Evolutionary conservation across 495 filamentous ascomycete genomes (phyloP), one percentile per base, ranked within the genome.

Genomic region (Penicillium diatomitis): DNA sequence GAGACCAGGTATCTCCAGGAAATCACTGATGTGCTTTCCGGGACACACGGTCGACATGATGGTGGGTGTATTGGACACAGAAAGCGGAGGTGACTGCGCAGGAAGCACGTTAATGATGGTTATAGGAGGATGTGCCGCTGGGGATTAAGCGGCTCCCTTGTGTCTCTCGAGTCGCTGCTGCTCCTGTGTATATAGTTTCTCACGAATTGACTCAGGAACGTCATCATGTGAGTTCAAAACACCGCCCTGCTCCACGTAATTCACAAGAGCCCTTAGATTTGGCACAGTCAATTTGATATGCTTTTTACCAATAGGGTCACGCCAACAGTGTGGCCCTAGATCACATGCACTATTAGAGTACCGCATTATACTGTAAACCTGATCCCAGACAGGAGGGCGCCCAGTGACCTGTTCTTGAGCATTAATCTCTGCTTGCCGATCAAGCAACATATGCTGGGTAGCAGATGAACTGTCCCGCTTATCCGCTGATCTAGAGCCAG

Each of bases 21-120:
- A 47, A 49, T 32, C 31, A 20, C 20, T 28, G 47, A 38, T 34
- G 11, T 30, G 0, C 41, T 28, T 12, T 38, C 20, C 44, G 6
- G 12, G 44, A 46, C 41, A 44, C 30, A 29, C 10, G 8, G 29
- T 44, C 41, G 41, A n/a, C 41, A 44, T 44, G 4, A 29, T 29
- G 20, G 41, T 44, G 8, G 41, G 41, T 27, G 41, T 44, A 33
- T 20, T 33, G n/a, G n/a, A 33, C 20, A 47, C 35, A 47, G 45
- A 47, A 39, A 39, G 45, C 12, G 35, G 45, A 47, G 45, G 32
- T 39, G 37, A 12, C 46, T 48, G 29, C 32, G 37, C 9, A 41
- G 46, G 46, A 48, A 41, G 37, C 9, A 48, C 46, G 37, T 48
- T n/a, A n/a, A n/a, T 47, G 29, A 47, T 47, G 27, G 28, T 47